Conservation (phyloP, 2,329 filamentous ascomycete genomes). For the Ampelomyces quisqualis region DNA sequence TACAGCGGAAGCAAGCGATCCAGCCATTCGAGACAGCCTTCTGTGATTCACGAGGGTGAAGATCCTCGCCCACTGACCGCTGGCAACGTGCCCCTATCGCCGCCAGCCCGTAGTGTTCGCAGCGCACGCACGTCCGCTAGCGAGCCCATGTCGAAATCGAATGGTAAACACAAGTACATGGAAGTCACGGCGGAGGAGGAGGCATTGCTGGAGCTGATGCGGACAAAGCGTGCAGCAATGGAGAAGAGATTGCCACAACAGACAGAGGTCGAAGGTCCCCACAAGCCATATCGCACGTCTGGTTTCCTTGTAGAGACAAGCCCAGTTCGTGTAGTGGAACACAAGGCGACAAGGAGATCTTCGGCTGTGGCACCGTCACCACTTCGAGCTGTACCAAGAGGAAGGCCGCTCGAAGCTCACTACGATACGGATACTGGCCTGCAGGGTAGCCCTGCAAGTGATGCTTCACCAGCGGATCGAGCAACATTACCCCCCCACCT, state of each 20-base stretch:
- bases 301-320: conserved; percentile 33
- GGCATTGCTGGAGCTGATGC: conserved; percentile 52
- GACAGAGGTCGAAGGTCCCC: conserved; percentile 14
- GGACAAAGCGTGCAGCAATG: conserved; percentile 52
- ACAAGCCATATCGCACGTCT: conserved; percentile 24
- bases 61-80: conserved; percentile 35
- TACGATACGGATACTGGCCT: conserved; percentile 20
- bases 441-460: conserved; percentile 34
- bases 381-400: conserved; percentile 25
- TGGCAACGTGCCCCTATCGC: conserved; percentile 23
- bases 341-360: conserved; percentile 17
- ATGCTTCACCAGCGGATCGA: conserved; percentile 19
- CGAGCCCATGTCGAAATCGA: conserved; percentile 35
- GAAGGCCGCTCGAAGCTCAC: conserved; percentile 22
- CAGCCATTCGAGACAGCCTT: conserved; percentile 42
- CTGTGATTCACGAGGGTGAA: conserved; percentile 41
- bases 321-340: conserved; percentile 22
- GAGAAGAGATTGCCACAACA: conserved; percentile 34
- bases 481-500: conserved; percentile 22
- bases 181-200: conserved; percentile 54
- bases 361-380: conserved; percentile 23
- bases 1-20: conserved; percentile 27
- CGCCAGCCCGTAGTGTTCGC: conserved; percentile 29
- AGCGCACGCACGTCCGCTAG: conserved; percentile 38
- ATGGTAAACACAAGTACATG: conserved; percentile 44